Percentiles rank a stretch among this genome's conserved stretches.
These are phyloP conservation scores for Boletus insuetus DNA, from an alignment of 768 basidiomycete genomes.

Conservation along the genomic window DNA sequence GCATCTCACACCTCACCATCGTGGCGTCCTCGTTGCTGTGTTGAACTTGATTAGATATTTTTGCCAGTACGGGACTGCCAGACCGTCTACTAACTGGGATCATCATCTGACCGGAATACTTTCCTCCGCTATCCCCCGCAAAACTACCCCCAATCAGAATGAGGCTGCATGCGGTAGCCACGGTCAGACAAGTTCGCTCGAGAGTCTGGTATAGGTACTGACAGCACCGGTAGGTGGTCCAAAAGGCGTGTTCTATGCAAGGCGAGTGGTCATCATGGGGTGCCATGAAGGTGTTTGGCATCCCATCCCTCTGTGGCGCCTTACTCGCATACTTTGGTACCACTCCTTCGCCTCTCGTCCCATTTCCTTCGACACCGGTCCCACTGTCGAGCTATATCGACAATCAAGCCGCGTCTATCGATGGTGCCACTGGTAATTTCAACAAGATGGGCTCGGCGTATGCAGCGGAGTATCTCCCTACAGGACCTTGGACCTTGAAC, in stretches of 20 bases:
- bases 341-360: slow-evolving; percentile 8
- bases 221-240: slow-evolving; percentile 1
- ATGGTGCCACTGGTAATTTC: slow-evolving; percentile 40
- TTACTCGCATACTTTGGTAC: slow-evolving; percentile 21
- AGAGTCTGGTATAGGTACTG: no score
- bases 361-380: slow-evolving; percentile 34
- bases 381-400: slow-evolving; percentile 34
- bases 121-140: no score
- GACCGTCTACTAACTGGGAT: no score
- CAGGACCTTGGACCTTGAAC: slow-evolving; percentile 37
- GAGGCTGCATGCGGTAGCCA: no score
- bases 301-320: slow-evolving; percentile 21
- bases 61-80: no score
- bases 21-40: no score
- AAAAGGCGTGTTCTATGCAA: slow-evolving; percentile 8
- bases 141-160: no score
- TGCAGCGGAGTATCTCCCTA: slow-evolving; percentile 39
- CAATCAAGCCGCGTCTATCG: slow-evolving; percentile 43
- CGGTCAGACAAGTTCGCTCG: background rate
- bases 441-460: slow-evolving; percentile 40
- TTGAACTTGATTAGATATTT: no score
- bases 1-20: no score
- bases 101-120: no score
- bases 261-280: slow-evolving; percentile 7
- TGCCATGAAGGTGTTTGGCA: slow-evolving; percentile 16